Percentiles rank a stretch among this genome's conserved stretches.
Evolutionary conservation across 345 rosid genomes (phyloP).

Genomic region (Rhodamnia rubescens): DNA sequence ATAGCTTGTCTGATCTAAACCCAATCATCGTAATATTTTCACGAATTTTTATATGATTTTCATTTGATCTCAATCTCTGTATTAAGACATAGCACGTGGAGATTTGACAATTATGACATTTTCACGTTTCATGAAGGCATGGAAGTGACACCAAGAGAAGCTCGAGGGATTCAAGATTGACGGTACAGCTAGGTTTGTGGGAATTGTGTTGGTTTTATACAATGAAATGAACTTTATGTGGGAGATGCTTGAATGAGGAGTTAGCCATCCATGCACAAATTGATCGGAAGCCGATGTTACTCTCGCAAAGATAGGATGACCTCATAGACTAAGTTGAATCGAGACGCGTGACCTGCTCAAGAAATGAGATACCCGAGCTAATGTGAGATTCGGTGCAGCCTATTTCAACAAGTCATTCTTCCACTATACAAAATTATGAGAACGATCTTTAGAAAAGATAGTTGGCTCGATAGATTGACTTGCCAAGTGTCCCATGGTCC

Average conservation of each 20-base stretch:
- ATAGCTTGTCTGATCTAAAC: not conserved
- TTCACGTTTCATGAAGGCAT: not conserved
- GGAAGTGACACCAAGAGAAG: not conserved
- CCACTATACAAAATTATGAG: not conserved
- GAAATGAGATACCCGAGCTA: fast-evolving
- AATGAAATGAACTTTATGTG: not conserved
- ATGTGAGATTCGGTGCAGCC: not conserved
- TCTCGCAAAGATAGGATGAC: not conserved
- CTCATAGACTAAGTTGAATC: not conserved
- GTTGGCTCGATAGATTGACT: not conserved
- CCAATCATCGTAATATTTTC: no score
- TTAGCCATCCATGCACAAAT: not conserved
- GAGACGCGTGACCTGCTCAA: fast-evolving
- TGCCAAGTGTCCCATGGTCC: not conserved
- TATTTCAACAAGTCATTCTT: not conserved
- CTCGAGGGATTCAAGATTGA: not conserved
- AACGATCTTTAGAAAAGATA: not conserved
- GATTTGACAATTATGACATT: not conserved
- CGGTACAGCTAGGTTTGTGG: not conserved
- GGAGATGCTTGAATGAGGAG: not conserved
- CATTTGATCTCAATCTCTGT: no score
- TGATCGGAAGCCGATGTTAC: not conserved
- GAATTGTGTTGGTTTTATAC: fast-evolving
- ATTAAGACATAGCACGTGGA: no score
- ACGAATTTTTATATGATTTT: no score